Evolutionary conservation across 176 grass and related monocot species (phyloP), one percentile per base, ranked within the genome.

Genomic region (Hyparrhenia diplandra): DNA sequence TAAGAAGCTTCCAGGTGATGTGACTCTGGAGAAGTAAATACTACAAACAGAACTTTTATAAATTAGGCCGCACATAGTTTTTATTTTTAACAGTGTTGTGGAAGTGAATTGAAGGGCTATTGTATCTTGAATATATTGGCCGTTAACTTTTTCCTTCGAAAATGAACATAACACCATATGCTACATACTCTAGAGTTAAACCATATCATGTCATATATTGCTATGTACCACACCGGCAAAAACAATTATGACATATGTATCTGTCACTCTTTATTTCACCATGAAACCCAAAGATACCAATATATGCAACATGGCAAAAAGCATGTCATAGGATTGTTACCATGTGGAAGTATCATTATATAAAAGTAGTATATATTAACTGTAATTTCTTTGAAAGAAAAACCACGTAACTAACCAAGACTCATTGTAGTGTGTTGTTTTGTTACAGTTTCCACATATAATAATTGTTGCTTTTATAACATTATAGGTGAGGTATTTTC

Each of bases 401-500:
- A 74, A 12, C 1, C 1, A 5, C n/a, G n/a, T n/a, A n/a, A n/a
- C n/a, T 43, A 43, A 4, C 32, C 32, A 17, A 1, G 2, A n/a
- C 42, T 59, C 35, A 17, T 10, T 23, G 4, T 69, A 20, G 8
- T 45, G 58, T 43, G 20, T 8, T 2, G 18, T 42, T 37, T 55
- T 28, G 2, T 67, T 67, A 64, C 20, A 18, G 35, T 70, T 61
- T 61, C 5, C 5, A 2, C 11, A 55, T 32, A 32, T 52, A 27
- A 8, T 88, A 14, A 70, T 10, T 46, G 9, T 32, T 27, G 5
- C 16, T 81, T 18, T 39, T 77, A 55, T 20, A 73, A 61, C 7
- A 75, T 73, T 75, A 61, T 57, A 98, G 95, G 92, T 73, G 95
- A 93, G 79, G 95, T 98, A 42, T 91, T 98, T 84, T 94, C 90